These are phyloP conservation scores for Saccharomycopsis fermentans DNA, from an alignment of 805 yeast species.

Conservation along the genomic window DNA sequence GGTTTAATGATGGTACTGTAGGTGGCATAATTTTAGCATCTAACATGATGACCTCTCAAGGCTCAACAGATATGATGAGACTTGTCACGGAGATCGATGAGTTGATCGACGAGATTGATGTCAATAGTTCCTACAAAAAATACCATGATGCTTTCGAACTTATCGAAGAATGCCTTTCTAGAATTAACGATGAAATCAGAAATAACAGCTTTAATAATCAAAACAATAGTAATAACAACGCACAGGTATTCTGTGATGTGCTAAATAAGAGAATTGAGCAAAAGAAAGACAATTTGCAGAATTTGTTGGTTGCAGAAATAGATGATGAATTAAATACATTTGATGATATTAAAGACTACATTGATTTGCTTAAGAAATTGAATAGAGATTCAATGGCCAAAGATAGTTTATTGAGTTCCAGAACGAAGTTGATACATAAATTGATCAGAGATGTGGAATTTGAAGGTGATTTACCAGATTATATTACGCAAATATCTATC, in stretches of 20 bases:
- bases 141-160: conserved; percentile 35
- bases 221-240: conserved; percentile 4
- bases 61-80: conserved; percentile 31
- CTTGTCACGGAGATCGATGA: conserved; percentile 48
- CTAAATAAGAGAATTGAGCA: conserved; percentile 31
- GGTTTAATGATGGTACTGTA: not conserved
- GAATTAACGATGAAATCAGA: conserved; percentile 16
- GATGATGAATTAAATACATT: conserved; percentile 15
- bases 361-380: conserved; percentile 13
- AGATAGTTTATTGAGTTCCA: conserved; percentile 11
- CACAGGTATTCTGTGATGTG: conserved; percentile 29
- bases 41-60: conserved; percentile 36
- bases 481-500: conserved; percentile 51
- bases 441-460: conserved; percentile 28
- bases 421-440: conserved; percentile 11
- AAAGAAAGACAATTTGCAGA: conserved; percentile 15
- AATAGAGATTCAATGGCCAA: conserved; percentile 13
- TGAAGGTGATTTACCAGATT: conserved; percentile 43
- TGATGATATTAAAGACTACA: conserved; percentile 14
- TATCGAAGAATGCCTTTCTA: conserved; percentile 16
- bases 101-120: conserved; percentile 58
- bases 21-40: conserved; percentile 3
- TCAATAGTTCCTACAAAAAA: conserved; percentile 50
- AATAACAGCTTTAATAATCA: conserved; percentile 1
- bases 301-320: conserved; percentile 15